phyloP scores from a whole-genome alignment of 2,329 filamentous ascomycete genomes.

The Neonectria punicea region DNA sequence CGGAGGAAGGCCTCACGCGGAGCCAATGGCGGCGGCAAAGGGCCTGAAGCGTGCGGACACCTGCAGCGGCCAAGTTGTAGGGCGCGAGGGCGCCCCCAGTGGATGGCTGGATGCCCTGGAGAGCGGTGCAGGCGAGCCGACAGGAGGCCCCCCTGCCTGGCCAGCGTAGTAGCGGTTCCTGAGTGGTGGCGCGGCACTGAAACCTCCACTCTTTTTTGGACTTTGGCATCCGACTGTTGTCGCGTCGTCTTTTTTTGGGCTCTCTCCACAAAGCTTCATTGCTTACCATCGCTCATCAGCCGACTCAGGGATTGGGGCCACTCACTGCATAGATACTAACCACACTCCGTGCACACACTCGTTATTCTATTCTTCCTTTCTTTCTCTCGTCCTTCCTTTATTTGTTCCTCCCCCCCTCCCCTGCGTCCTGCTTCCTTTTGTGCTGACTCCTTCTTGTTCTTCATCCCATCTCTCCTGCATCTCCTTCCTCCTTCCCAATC shows the following conservation, averaged over 20 bases:
- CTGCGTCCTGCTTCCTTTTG: constrained; percentile 11
- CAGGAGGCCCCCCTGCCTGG: not conserved
- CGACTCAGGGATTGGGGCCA: constrained; percentile 14
- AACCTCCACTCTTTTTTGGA: not conserved
- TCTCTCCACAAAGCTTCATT: constrained; percentile 20
- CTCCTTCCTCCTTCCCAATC: constrained; percentile 2
- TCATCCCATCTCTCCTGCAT: constrained; percentile 16
- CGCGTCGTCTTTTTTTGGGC: constrained; percentile 16
- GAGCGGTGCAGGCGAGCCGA: not conserved
- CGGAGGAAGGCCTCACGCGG: constrained; percentile 2
- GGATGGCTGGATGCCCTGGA: not conserved
- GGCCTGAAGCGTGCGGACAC: constrained; percentile 8
- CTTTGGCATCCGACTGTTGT: constrained; percentile 5
- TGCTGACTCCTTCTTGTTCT: constrained; percentile 27
- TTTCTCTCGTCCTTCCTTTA: constrained; percentile 3
- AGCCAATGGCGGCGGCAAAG: constrained; percentile 23
- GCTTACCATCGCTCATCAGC: constrained; percentile 9
- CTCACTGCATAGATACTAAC: not conserved
- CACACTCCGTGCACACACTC: not conserved
- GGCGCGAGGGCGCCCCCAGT: not conserved
- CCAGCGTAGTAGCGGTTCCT: not conserved
- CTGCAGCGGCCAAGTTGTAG: constrained; percentile 2
- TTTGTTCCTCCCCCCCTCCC: constrained; percentile 17
- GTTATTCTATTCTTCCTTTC: constrained; percentile 18
- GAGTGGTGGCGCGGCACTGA: constrained; percentile 25